Base-by-base conservation (phyloP, 495 filamentous ascomycete genomes). In the Friedmanniomyces simplex region DNA sequence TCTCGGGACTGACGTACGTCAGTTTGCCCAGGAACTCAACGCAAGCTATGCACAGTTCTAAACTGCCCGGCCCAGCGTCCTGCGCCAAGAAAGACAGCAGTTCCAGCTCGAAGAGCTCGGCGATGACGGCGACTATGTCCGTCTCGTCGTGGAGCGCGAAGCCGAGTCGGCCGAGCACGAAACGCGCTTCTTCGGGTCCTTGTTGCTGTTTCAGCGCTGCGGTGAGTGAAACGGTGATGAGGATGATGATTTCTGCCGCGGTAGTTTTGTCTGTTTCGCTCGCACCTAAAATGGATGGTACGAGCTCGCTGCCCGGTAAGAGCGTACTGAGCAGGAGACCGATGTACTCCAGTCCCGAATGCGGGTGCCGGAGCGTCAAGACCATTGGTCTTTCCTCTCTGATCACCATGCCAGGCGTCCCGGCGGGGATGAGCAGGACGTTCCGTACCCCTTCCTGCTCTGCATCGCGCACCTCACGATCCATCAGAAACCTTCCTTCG, bases 31-130 rank as follows among this genome's bases (percentile, higher is more conserved):
- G 77, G 59, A 97, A 96, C 41, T 87, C 85, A 36, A 89, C 63
- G 62, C 88, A 95, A 34, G 82, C 81, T 32, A 85, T 76, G 24
- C 91, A 74, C 32, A 88, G 74, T 7, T 83, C 77, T 20, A 87
- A 57, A 10, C 76, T 71, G 2, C 69, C 73, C 26, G 77, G 79
- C 6, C 73, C 59, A 13, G 77, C 76, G 22, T 79, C 77, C 21
- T 73, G 73, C 12, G 78, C 69, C 20, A 81, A 72, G 26, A 84
- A 77, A 47, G 81, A 78, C 56, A 86, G 83, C 11, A 93, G 67
- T 55, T 84, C 78, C 60, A 79, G 75, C 64, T 97, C 93, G 51
- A 97, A 82, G 3, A 91, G 85, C 59, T 94, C 86, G 58, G 88
- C 83, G 14, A 96, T 74, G 45, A 96, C 79, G 11, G 80, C 79